Percentiles rank a stretch among this genome's conserved stretches.
Evolutionary conservation across 352 stramenopile genomes (phyloP).

Genomic region (Globisporangium parvum): DNA sequence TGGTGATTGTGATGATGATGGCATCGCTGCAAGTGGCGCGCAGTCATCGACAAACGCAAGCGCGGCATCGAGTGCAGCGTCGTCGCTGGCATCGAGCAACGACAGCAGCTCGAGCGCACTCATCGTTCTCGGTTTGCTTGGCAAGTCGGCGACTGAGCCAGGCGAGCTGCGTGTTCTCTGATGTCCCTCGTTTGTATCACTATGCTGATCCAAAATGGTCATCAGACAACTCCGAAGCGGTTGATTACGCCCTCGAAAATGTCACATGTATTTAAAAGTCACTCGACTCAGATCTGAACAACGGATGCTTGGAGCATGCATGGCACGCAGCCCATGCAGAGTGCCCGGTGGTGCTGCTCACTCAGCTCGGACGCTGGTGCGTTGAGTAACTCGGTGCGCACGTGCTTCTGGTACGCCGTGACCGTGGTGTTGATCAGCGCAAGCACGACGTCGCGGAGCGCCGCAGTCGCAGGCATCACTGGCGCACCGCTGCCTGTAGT

Average conservation of each 20-base stretch:
- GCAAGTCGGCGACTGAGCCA: too few species aligned
- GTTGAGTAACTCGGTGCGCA: not conserved
- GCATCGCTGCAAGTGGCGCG: not conserved
- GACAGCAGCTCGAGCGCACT: not conserved
- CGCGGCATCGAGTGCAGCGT: constrained; percentile 12
- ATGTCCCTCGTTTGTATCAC: too few species aligned
- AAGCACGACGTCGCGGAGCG: not conserved
- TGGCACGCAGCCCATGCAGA: not conserved
- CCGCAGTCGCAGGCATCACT: not conserved
- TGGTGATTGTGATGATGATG: too few species aligned
- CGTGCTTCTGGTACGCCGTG: not conserved
- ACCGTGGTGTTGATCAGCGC: not conserved
- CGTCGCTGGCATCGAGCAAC: constrained; percentile 6
- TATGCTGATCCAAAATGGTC: too few species aligned
- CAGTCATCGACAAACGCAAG: constrained; percentile 13
- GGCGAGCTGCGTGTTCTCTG: constrained; percentile 6
- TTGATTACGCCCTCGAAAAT: not conserved
- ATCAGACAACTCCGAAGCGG: too few species aligned
- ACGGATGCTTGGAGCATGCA: not conserved
- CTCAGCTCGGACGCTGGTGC: not conserved
- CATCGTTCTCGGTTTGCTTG: not conserved
- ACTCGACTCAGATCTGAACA: not conserved
- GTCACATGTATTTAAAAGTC: not conserved
- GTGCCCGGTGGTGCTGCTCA: not conserved
- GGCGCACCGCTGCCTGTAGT: too few species aligned